Conservation (phyloP, 345 rosid species). For the Brassica carinata region DNA sequence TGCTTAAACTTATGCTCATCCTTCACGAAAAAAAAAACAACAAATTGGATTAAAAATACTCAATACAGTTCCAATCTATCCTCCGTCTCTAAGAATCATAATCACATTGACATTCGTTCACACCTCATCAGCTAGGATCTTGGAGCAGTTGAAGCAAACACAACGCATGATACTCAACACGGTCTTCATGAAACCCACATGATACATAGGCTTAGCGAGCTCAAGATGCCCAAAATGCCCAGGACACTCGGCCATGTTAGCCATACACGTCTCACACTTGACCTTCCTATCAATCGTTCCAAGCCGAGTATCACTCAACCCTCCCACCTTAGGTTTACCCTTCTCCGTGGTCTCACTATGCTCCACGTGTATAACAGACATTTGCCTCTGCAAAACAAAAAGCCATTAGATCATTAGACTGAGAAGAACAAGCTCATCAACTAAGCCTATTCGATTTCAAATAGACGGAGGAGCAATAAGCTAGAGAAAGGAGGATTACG, state of each 20-base stretch:
- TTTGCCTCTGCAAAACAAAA: conserved; percentile 75
- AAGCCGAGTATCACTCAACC: conserved; percentile 79
- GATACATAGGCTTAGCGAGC: conserved; percentile 98
- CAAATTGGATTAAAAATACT: conserved; percentile 22
- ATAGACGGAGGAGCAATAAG: conserved; percentile 28
- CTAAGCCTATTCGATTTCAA: neutral
- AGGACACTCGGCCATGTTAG: conserved; percentile 93
- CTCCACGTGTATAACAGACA: conserved; percentile 91
- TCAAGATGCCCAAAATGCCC: conserved; percentile 98
- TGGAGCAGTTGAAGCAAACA: conserved; percentile 95
- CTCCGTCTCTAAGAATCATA: neutral
- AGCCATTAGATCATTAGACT: neutral
- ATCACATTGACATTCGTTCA: neutral
- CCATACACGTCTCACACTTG: conserved; percentile 92
- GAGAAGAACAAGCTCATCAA: neutral
- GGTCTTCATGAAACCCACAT: conserved; percentile 89
- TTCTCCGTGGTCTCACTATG: conserved; percentile 89
- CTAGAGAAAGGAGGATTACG: conserved; percentile 49
- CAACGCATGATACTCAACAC: conserved; percentile 89
- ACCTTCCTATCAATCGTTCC: conserved; percentile 92
- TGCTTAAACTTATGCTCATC: conserved; percentile 95
- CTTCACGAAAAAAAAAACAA: conserved; percentile 49
- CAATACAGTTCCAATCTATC: conserved; percentile 2
- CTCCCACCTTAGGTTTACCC: conserved; percentile 83
- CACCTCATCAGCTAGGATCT: conserved; percentile 90